These are phyloP conservation scores for Sanguinoderma infundibulare DNA, from an alignment of 1,284 basidiomycete species.

Conservation along the genomic window DNA sequence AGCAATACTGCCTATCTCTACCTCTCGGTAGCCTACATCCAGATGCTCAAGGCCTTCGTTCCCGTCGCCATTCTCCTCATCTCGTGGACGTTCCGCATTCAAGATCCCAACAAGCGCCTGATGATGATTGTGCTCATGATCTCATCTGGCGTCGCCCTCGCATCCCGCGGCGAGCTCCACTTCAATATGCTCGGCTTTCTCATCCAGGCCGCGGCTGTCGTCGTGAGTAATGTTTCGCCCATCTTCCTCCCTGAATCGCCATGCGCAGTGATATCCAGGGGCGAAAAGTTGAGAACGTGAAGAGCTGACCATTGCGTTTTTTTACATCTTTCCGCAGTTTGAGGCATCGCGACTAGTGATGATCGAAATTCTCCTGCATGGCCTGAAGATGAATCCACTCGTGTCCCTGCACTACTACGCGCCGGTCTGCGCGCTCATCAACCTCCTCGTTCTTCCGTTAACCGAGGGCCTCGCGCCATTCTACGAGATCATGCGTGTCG, in stretches of 20 bases:
- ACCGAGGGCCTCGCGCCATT: constrained; percentile 92
- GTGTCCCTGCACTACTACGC: constrained; percentile 97
- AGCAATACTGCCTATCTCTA: constrained; percentile 96
- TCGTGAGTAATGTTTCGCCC: constrained; percentile 40
- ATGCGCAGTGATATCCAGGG: not conserved
- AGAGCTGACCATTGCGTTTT: not conserved
- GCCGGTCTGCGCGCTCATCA: constrained; percentile 93
- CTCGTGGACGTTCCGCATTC: constrained; percentile 88
- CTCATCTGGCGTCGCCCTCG: constrained; percentile 87
- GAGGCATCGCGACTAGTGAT: constrained; percentile 93
- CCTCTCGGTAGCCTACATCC: constrained; percentile 92
- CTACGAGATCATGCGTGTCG: constrained; percentile 72
- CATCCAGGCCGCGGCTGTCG: constrained; percentile 82
- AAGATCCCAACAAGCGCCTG: constrained; percentile 85
- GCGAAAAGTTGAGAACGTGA: not conserved
- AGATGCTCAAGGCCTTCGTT: constrained; percentile 99
- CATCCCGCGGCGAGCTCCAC: constrained; percentile 85
- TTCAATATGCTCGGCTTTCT: constrained; percentile 91
- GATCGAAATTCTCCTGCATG: constrained; percentile 95
- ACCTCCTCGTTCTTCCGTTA: constrained; percentile 84
- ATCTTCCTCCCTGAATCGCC: not conserved
- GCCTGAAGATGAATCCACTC: constrained; percentile 96
- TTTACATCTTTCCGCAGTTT: constrained; percentile 50
- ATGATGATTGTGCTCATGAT: constrained; percentile 91
- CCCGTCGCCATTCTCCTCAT: constrained; percentile 96